Percentiles rank a stretch among this genome's conserved stretches.
Conservation (phyloP, 306 rosid genomes). For the Sicyos baderoa region DNA sequence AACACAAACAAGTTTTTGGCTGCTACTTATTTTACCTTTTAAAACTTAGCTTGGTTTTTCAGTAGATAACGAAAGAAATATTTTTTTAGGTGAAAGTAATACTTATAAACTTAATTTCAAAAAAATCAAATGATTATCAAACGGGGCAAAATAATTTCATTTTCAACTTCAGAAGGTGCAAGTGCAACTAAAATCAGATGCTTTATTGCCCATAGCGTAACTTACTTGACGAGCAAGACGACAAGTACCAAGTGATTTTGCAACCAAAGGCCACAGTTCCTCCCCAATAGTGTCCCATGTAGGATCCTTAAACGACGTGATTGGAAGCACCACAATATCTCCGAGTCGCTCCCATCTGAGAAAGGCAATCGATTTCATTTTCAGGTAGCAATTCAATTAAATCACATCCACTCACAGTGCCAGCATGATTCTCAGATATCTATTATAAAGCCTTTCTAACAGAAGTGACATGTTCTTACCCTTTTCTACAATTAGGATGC, state of each 20-base stretch:
- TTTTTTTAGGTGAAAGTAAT: too few species aligned
- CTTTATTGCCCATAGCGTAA: neutral
- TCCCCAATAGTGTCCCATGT: slow-evolving; percentile 54
- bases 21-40: neutral
- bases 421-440: slow-evolving; percentile 1
- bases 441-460: neutral
- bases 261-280: slow-evolving; percentile 71
- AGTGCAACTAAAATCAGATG: neutral
- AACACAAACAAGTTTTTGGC: neutral
- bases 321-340: slow-evolving; percentile 73
- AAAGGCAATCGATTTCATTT: slow-evolving; percentile 22
- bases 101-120: too few species aligned
- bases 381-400: neutral
- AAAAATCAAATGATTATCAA: too few species aligned
- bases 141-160: neutral
- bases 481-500: neutral
- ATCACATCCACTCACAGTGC: slow-evolving; percentile 9
- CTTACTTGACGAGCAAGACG: slow-evolving; percentile 85
- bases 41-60: neutral
- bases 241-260: slow-evolving; percentile 58
- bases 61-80: too few species aligned
- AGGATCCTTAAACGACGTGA: slow-evolving; percentile 57
- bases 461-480: neutral
- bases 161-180: neutral
- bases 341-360: slow-evolving; percentile 80